Evolutionary conservation across 306 rosid genomes (phyloP).

Genomic region (Alnus rubra): DNA sequence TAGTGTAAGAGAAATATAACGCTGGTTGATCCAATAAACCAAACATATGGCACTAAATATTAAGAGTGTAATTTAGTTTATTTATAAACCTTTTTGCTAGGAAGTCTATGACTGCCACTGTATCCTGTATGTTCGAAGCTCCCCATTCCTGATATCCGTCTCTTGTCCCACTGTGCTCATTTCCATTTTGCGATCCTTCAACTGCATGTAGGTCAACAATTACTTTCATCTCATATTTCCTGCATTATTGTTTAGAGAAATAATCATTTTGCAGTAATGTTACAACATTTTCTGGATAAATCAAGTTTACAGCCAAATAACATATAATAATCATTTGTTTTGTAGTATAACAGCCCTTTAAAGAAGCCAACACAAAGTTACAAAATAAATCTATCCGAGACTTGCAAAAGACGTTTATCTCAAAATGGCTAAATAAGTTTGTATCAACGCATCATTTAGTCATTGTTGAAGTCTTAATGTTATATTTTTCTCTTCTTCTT

Average conservation of each 20-base stretch:
- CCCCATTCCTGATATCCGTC: slow-evolving; percentile 65
- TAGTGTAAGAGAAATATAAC: too few relatives aligned
- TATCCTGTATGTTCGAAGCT: slow-evolving; percentile 44
- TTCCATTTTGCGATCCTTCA: slow-evolving; percentile 63
- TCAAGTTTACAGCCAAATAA: neutral
- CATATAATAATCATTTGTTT: neutral
- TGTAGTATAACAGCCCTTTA: too few relatives aligned
- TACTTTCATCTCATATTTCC: slow-evolving; percentile 55
- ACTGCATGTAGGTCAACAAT: slow-evolving; percentile 65
- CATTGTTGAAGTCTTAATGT: too few relatives aligned
- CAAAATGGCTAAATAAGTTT: too few relatives aligned
- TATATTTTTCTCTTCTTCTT: too few relatives aligned
- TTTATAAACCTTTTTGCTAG: slow-evolving; percentile 43
- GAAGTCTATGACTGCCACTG: slow-evolving; percentile 53
- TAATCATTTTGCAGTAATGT: neutral
- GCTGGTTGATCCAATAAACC: neutral
- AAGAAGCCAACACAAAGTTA: too few relatives aligned
- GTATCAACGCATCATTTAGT: too few relatives aligned
- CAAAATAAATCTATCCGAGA: too few relatives aligned
- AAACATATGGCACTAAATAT: neutral
- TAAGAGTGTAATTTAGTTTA: neutral
- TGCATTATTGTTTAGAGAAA: slow-evolving; percentile 17
- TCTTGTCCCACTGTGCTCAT: slow-evolving; percentile 56
- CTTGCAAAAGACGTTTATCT: too few relatives aligned
- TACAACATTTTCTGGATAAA: neutral